Conservation (phyloP, 345 rosid genomes). For the Syzygium grande region DNA sequence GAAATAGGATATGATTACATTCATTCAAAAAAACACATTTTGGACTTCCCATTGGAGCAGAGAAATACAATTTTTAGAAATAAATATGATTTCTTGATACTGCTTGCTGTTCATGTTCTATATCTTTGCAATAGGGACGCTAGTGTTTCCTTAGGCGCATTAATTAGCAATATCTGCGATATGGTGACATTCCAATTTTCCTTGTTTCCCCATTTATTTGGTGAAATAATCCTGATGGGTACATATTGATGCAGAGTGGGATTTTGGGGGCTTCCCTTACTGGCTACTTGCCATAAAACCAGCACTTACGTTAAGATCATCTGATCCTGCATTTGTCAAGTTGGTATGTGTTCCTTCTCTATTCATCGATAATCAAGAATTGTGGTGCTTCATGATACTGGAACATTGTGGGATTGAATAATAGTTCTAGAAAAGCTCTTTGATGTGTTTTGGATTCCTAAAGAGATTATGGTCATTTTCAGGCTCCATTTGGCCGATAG, state of each 20-base stretch:
- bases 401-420: neutral
- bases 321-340: slow-evolving; percentile 67
- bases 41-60: neutral
- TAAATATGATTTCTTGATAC: neutral
- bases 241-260: slow-evolving; percentile 69
- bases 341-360: slow-evolving; percentile 30
- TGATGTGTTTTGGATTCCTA: neutral
- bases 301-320: slow-evolving; percentile 56
- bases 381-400: neutral
- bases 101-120: neutral
- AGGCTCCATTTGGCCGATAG: neutral
- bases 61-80: neutral
- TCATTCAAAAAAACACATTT: neutral
- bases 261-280: slow-evolving; percentile 88
- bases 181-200: neutral
- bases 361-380: neutral
- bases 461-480: neutral
- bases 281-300: slow-evolving; percentile 81
- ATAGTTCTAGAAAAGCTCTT: neutral
- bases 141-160: neutral
- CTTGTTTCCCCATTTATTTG: neutral
- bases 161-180: neutral
- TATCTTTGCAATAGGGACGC: neutral
- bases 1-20: neutral
- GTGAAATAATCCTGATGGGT: neutral